Evolutionary conservation across 1,139 yeast genomes (phyloP).

Genomic region (Pichia sp.): DNA sequence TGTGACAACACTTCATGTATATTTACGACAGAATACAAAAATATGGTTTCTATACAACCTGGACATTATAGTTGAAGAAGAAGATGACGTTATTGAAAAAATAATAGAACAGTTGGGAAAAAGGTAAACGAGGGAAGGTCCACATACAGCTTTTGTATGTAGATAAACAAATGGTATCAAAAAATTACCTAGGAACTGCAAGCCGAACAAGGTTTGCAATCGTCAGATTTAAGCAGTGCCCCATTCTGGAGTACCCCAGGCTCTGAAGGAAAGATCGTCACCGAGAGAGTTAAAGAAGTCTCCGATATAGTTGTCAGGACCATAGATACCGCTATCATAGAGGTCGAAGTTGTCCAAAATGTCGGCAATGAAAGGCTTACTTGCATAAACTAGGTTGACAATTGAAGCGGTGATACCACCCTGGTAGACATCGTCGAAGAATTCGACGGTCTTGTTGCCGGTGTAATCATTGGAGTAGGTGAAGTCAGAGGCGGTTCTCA

Average conservation of each 20-base stretch:
- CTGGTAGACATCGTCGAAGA: slow-evolving; percentile 46
- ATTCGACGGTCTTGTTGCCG: slow-evolving; percentile 43
- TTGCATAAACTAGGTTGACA: slow-evolving; percentile 51
- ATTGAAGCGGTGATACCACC: slow-evolving; percentile 52
- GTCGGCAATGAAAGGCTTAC: slow-evolving; percentile 52
- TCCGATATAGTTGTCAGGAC: slow-evolving; percentile 54
- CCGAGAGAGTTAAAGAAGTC: slow-evolving; percentile 53
- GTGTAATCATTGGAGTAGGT: slow-evolving; percentile 49
- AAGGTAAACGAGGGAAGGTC: not conserved
- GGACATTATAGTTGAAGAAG: not conserved
- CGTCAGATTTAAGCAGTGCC: slow-evolving; percentile 15
- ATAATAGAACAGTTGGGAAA: not conserved
- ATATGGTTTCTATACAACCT: not conserved
- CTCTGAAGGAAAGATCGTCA: slow-evolving; percentile 24
- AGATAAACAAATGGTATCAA: slow-evolving; percentile 1
- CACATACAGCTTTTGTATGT: not conserved
- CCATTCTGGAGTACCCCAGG: slow-evolving; percentile 31
- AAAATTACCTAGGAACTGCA: not conserved
- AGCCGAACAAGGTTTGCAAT: not conserved
- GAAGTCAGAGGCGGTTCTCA: slow-evolving; percentile 64
- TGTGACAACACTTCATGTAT: not conserved
- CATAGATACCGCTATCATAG: slow-evolving; percentile 40
- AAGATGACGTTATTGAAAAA: not conserved
- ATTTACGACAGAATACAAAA: not conserved
- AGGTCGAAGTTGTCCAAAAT: slow-evolving; percentile 50